Evolutionary conservation across 805 yeast genomes (phyloP).

Genomic region (Lachancea sp.): DNA sequence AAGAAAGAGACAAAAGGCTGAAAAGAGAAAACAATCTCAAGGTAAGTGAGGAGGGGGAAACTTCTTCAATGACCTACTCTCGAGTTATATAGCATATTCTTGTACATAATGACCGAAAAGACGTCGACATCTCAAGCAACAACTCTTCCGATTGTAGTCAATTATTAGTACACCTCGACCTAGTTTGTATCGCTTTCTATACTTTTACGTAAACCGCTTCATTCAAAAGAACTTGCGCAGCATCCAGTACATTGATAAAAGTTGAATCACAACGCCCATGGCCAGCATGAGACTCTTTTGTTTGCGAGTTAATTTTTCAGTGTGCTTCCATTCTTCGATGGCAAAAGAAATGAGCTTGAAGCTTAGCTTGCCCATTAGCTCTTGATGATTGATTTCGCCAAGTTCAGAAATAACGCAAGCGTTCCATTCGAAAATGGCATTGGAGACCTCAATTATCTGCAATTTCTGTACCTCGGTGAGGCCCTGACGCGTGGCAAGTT

Average conservation of each 20-base stretch:
- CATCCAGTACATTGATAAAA: slow-evolving; percentile 10
- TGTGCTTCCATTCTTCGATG: slow-evolving; percentile 31
- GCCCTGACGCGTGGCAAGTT: slow-evolving; percentile 64
- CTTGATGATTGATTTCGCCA: slow-evolving; percentile 55
- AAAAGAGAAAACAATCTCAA: slow-evolving; percentile 60
- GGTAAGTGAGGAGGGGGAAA: slow-evolving; percentile 21
- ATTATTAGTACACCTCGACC: too few relatives aligned
- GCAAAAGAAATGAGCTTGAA: slow-evolving; percentile 41
- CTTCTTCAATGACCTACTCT: background rate
- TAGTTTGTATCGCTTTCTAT: too few relatives aligned
- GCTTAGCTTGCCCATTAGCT: slow-evolving; percentile 48
- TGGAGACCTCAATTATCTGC: slow-evolving; percentile 62
- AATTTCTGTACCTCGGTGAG: slow-evolving; percentile 64
- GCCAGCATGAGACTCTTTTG: slow-evolving; percentile 11
- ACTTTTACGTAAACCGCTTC: too few relatives aligned
- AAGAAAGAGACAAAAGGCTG: slow-evolving; percentile 85
- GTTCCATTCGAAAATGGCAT: slow-evolving; percentile 59
- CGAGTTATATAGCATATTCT: background rate
- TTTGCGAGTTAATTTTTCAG: slow-evolving; percentile 17
- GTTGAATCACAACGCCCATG: slow-evolving; percentile 10
- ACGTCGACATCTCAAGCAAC: too few relatives aligned
- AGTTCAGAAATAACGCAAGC: slow-evolving; percentile 57
- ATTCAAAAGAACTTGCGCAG: slow-evolving; percentile 9
- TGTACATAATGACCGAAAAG: background rate
- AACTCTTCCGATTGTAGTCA: too few relatives aligned